Evolutionary conservation across 805 yeast genomes (phyloP), one percentile per base, ranked within the genome.

Genomic region (Jamesozyma spencerorum): DNA sequence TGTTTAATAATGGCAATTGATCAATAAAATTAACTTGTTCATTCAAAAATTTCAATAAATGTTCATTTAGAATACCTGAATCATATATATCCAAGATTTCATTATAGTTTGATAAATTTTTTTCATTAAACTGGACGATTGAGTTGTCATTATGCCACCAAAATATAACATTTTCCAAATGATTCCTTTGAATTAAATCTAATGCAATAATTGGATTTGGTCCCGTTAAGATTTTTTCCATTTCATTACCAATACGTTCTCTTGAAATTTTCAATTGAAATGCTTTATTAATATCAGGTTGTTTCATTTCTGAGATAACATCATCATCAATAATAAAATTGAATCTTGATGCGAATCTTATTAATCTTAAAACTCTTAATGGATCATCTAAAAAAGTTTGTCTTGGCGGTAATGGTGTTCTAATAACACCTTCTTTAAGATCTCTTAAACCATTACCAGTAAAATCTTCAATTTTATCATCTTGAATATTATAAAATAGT

Each of bases 361-460:
- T 74, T 42, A 92, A 64, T 46, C 99, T 70, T 42, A 92, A 62
- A 2, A 90, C 92, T 44, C 99, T 71, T 44, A 92, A 70, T 1
- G 99, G 99, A 60, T 92, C 99, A 56, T 92, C 99, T 36, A 80
- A 54, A 53, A 92, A 92, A 1, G 99, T 92, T 53, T 81, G 77
- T 31, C 71, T 57, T 4, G 98, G 95, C 24, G 77, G 80, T 39
- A 92, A 68, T 0, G 99, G 99, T 0, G 98, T 92, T 40, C 95
- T 68, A 42, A 92, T 66, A 0, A 86, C 59, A 0, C 95, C 94
- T 20, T 64, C 47, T 32, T 69, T 49, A 47, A 92, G 65, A 60
- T 92, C 99, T 6, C 70, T 56, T 4, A 88, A 54, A 0, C 99
- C 99, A 17, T 60, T 52, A 0, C 73, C 75, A 0, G 98, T 92